A percentile compares a stretch with the other conserved stretches of the same genome.
Conservation (phyloP, 345 rosid genomes). For the Rhodamnia rubescens region DNA sequence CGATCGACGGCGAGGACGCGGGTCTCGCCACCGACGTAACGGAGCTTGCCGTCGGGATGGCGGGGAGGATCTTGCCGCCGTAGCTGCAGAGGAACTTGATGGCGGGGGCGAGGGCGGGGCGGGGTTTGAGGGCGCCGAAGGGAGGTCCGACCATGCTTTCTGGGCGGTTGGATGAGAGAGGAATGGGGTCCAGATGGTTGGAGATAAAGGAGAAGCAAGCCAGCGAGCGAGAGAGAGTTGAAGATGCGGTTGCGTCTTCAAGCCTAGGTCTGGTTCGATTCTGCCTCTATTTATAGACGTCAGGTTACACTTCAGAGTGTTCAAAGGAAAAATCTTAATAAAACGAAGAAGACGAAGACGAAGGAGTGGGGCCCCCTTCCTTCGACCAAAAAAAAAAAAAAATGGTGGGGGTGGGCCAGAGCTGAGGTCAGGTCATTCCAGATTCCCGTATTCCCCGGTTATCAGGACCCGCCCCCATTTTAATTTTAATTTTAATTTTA, state of each 20-base stretch:
- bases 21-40: constrained; percentile 78
- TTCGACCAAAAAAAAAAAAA: too few relatives aligned
- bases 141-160: constrained; percentile 31
- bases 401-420: neutral
- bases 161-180: neutral
- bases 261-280: constrained; percentile 11
- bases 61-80: constrained; percentile 80
- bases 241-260: constrained; percentile 22
- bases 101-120: neutral
- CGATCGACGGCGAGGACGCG: constrained; percentile 81
- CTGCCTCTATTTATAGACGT: constrained; percentile 31
- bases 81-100: constrained; percentile 82
- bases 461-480: neutral
- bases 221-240: neutral
- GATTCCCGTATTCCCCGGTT: neutral
- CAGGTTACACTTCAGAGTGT: neutral
- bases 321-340: neutral
- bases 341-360: neutral
- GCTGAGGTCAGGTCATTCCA: neutral
- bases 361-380: neutral
- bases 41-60: constrained; percentile 74
- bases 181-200: neutral
- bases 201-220: neutral
- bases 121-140: constrained; percentile 2
- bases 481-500: neutral